Conservation (phyloP, 2,329 filamentous ascomycete genomes). For the Alternaria arborescens region DNA sequence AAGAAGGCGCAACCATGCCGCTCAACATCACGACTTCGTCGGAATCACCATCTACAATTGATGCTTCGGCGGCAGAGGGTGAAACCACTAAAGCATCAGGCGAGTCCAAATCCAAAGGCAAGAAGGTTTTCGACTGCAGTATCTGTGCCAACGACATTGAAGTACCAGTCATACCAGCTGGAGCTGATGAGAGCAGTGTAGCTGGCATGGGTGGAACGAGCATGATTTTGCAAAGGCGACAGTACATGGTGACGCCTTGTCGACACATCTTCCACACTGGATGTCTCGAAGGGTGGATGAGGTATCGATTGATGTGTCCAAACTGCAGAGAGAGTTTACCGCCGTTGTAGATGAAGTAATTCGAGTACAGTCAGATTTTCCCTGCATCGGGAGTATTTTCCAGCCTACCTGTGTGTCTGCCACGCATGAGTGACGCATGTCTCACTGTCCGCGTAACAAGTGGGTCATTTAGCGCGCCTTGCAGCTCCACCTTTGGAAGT, state of each 20-base stretch:
- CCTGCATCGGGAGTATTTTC: neutral
- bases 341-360: constrained; percentile 68
- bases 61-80: constrained; percentile 18
- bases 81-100: constrained; percentile 41
- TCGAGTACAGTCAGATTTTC: neutral
- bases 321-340: constrained; percentile 92
- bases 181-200: constrained; percentile 39
- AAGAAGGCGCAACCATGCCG: constrained; percentile 77
- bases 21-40: constrained; percentile 66
- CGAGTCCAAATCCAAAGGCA: constrained; percentile 62
- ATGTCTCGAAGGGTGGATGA: constrained; percentile 96
- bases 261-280: constrained; percentile 92
- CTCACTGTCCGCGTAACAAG: constrained; percentile 10
- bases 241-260: constrained; percentile 98
- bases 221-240: constrained; percentile 77
- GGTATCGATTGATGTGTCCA: constrained; percentile 89
- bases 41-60: constrained; percentile 18
- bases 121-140: constrained; percentile 82
- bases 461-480: constrained; percentile 2
- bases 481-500: neutral
- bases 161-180: constrained; percentile 77
- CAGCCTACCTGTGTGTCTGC: neutral
- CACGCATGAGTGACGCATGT: constrained; percentile 6
- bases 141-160: constrained; percentile 94
- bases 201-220: constrained; percentile 54